phyloP scores from a whole-genome alignment of 1,284 basidiomycete species.

The Boletellus deceptivus region DNA sequence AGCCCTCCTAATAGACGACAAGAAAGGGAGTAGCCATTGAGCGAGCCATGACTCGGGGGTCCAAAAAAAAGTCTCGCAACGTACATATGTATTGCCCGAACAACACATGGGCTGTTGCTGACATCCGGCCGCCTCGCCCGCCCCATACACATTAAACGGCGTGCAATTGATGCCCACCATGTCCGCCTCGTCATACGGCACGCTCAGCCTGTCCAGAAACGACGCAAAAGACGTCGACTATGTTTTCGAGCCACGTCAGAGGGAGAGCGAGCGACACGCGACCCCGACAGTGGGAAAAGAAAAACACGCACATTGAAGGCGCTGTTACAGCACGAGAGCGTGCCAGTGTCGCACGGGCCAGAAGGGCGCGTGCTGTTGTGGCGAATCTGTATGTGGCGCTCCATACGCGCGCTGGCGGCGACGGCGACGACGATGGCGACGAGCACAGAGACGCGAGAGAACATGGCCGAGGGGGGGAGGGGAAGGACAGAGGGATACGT shows the following conservation, averaged over 20 bases:
- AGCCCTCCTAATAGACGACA: constrained; percentile 9
- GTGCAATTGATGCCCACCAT: constrained; percentile 25
- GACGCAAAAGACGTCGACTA: constrained; percentile 11
- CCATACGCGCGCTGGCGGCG: constrained; percentile 23
- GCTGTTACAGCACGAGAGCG: constrained; percentile 18
- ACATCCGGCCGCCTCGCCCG: constrained; percentile 20
- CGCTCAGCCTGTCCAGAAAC: constrained; percentile 16
- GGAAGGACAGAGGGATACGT: neutral
- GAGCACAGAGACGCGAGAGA: constrained; percentile 16
- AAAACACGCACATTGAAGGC: constrained; percentile 17
- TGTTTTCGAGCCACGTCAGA: neutral
- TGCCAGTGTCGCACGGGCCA: constrained; percentile 18
- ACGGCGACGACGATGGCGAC: constrained; percentile 12
- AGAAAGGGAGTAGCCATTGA: no score
- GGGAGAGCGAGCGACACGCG: neutral
- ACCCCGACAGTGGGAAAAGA: neutral
- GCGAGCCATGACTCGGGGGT: no score
- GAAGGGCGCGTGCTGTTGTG: neutral
- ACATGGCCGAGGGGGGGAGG: constrained; percentile 21
- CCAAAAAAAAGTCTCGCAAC: neutral
- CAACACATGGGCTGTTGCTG: constrained; percentile 28
- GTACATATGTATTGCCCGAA: constrained; percentile 14
- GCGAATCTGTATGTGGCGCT: constrained; percentile 15
- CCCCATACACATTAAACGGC: constrained; percentile 24
- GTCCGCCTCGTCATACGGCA: constrained; percentile 17